Evolutionary conservation across 495 filamentous ascomycete genomes (phyloP), one percentile per base, ranked within the genome.

Genomic region (Jackrogersella minutella): DNA sequence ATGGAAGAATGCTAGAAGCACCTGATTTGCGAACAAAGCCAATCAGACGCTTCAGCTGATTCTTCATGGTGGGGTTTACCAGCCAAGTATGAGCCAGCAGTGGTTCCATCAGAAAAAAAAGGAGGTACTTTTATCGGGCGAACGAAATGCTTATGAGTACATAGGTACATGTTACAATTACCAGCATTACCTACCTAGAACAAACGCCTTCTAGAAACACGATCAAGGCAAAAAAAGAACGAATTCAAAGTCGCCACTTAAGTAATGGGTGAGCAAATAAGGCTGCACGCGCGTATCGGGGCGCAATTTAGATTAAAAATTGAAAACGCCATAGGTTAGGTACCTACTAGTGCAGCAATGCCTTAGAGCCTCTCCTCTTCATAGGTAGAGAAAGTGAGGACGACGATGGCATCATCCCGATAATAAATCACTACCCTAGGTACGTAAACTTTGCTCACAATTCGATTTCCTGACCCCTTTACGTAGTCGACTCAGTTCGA

Each of bases 1-100:
- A 65, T 65, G 46, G 69, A 72, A 72, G 65, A 65, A 64, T 68
- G 52, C 69, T 72, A 68, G 69, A 72, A 72, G 69, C 69, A 72
- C 64, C 64, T 68, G 69, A 69, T 62, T 46, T 62, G 40, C 51
- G 52, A 30, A 57, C 57, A 58, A 69, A 61, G 66, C 61, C 66
- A 69, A 69, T 69, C 66, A 69, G 24, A 24, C 10, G 26, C 34
- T 26, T 6, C 54, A 60, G 41, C 60, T 44, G 41, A 19, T 46
- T 49, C 57, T 28, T 47, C 44, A 33, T 36, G 36, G 66, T 64
- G 61, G 61, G 61, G 58, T 46, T n/a, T n/a, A n/a, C n/a, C n/a
- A n/a, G n/a, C n/a, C n/a, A n/a, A n/a, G n/a, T 67, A 61, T 61
- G 40, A 40, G 22, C 51, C 22, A 54, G 40, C 11, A 11, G 46